Evolutionary conservation across 768 basidiomycete species (phyloP).

Genomic region (Suillus occidentalis): DNA sequence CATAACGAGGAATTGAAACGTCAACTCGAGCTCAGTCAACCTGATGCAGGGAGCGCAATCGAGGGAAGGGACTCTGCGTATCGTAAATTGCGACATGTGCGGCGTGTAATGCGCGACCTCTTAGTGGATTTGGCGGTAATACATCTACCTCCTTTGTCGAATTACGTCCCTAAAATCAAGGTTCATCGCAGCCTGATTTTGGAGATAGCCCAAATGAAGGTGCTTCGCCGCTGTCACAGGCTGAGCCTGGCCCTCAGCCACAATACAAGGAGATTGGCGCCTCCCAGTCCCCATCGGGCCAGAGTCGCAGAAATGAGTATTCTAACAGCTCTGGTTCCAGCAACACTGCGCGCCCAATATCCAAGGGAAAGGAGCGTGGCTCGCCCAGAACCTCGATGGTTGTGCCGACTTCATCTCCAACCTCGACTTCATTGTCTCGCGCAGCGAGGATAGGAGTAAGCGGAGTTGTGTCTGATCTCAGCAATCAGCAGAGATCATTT

Average conservation of each 20-base stretch:
- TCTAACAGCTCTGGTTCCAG: conserved; percentile 3
- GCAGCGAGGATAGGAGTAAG: not conserved
- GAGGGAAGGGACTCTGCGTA: conserved; percentile 34
- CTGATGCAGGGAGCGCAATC: conserved; percentile 29
- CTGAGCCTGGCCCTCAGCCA: not conserved
- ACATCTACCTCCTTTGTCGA: conserved; percentile 3
- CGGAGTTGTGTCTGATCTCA: no score
- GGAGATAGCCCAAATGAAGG: not conserved
- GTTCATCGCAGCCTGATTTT: not conserved
- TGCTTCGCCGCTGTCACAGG: not conserved
- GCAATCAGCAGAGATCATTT: not conserved
- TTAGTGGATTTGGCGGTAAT: conserved; percentile 42
- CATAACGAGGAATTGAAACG: conserved; percentile 37
- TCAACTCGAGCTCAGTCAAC: conserved; percentile 23
- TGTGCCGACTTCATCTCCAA: not conserved
- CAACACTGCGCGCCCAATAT: not conserved
- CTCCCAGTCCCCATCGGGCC: not conserved
- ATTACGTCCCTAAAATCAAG: not conserved
- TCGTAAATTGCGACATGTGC: conserved; percentile 33
- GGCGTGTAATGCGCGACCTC: conserved; percentile 42
- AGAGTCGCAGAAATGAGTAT: not conserved
- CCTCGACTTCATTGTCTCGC: not conserved
- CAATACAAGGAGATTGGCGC: not conserved
- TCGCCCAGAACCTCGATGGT: not conserved
- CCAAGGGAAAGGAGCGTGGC: not conserved